A percentile compares a stretch with the other conserved stretches of the same genome.
phyloP scores from a whole-genome alignment of 768 basidiomycete genomes.

The Lentinula edodes region DNA sequence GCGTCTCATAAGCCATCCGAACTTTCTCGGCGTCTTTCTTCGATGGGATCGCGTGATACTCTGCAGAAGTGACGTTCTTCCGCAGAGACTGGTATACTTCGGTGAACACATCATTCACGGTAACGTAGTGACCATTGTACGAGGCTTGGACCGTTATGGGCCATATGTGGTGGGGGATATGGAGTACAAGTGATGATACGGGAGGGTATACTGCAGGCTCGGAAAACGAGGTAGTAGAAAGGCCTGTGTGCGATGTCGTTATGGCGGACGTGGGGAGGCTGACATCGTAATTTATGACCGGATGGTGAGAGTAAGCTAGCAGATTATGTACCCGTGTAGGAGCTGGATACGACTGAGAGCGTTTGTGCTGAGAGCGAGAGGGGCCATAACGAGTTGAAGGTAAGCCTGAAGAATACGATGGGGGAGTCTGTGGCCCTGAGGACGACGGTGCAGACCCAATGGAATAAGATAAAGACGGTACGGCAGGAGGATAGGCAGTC shows the following conservation, averaged over 20 bases:
- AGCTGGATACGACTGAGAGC: background rate
- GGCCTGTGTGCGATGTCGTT: slow-evolving; percentile 7
- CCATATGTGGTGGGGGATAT: slow-evolving; percentile 19
- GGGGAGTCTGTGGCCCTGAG: background rate
- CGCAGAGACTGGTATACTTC: slow-evolving; percentile 40
- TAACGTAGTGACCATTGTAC: slow-evolving; percentile 25
- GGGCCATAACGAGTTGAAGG: background rate
- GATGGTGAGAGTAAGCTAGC: slow-evolving; percentile 25
- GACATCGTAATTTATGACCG: slow-evolving; percentile 33
- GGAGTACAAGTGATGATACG: slow-evolving; percentile 26
- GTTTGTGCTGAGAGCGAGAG: background rate
- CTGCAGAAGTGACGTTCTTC: slow-evolving; percentile 27
- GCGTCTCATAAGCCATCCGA: slow-evolving; percentile 34
- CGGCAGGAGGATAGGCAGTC: background rate
- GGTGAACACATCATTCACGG: slow-evolving; percentile 39
- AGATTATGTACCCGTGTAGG: background rate
- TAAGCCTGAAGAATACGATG: background rate
- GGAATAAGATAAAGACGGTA: slow-evolving; percentile 3
- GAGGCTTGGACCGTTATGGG: slow-evolving; percentile 10
- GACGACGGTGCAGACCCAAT: background rate
- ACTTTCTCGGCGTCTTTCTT: slow-evolving; percentile 26
- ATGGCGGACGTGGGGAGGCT: slow-evolving; percentile 26
- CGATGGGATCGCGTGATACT: slow-evolving; percentile 32
- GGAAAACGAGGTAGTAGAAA: slow-evolving; percentile 26
- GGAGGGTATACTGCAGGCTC: slow-evolving; percentile 39